Conservation (phyloP, 148 eudicot genomes). For the Cornus controversa region DNA sequence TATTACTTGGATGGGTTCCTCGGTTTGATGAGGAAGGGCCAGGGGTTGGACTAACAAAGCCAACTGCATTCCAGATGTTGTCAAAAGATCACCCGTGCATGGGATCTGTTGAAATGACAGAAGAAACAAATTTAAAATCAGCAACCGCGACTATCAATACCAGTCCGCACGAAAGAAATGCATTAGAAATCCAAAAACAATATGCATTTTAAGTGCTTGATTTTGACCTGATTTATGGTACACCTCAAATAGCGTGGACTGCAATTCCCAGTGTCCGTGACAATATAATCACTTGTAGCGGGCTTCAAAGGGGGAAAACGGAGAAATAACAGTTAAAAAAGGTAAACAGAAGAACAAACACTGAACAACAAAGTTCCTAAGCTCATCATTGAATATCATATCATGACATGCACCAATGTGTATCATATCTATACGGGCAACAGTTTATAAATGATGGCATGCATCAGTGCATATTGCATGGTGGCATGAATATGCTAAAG, state of each 20-base stretch:
- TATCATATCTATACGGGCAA: neutral
- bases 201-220: neutral
- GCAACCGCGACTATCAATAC: constrained; percentile 1
- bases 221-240: constrained; percentile 84
- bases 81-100: constrained; percentile 81
- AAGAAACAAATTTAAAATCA: constrained; percentile 10
- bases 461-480: neutral
- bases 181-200: constrained; percentile 1
- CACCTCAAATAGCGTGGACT: constrained; percentile 97
- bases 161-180: neutral
- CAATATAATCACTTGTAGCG: constrained; percentile 87
- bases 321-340: constrained; percentile 2
- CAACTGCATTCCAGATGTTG: constrained; percentile 94
- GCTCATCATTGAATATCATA: neutral
- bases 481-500: neutral
- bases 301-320: constrained; percentile 47
- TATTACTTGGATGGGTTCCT: constrained; percentile 83
- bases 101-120: constrained; percentile 57
- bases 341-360: neutral
- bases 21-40: constrained; percentile 93
- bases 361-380: neutral
- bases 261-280: constrained; percentile 92
- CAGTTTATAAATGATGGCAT: neutral
- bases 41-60: constrained; percentile 93
- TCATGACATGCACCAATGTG: neutral